Evolutionary conservation across 2,329 filamentous ascomycete species (phyloP), one percentile per base, ranked within the genome.

Genomic region (Fusarium liriodendri): DNA sequence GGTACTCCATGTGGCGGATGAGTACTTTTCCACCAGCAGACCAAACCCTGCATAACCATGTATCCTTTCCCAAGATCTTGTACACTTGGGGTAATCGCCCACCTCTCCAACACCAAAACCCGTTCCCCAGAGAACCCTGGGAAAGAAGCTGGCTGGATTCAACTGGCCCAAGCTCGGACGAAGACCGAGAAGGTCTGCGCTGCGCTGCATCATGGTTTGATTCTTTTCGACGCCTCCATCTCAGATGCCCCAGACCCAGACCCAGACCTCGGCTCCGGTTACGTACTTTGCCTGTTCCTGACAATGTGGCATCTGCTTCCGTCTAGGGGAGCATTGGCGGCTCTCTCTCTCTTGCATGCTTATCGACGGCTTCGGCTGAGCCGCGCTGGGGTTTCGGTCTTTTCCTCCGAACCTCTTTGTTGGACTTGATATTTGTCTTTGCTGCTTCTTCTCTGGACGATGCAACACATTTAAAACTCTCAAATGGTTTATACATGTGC

Each of bases 231-330:
- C 32, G 32, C 47, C 47, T 29, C 47, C 47, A 32, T 57, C 18
- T n/a, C 47, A 52, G 47, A 47, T 42, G 18, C 16, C 22, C 35
- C 27, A 18, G 40, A 59, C 38, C 35, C 27, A 18, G 40, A 59
- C 38, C 40, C 67, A 52, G 27, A 65, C 71, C 71, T 74, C 71
- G 71, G 71, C 47, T 69, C 64, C 38, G 25, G 27, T 29, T 38
- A 59, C 35, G 55, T 58, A 58, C 22, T 27, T 58, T 58, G 58
- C 16, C 37, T 33, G 50, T 45, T 38, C 63, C 38, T 50, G 58
- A 20, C 64, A 61, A 38, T 22, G 35, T 32, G 18, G 32, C 29
- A 35, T 37, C 32, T 20, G 29, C 22, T 58, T 35, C 54, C 55
- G 55, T 29, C 45, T 54, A 40, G 52, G 20, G 63, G 25, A 32